Evolutionary conservation across 495 filamentous ascomycete species (phyloP), one percentile per base, ranked within the genome.

Genomic region (Pyronema omphalodes): DNA sequence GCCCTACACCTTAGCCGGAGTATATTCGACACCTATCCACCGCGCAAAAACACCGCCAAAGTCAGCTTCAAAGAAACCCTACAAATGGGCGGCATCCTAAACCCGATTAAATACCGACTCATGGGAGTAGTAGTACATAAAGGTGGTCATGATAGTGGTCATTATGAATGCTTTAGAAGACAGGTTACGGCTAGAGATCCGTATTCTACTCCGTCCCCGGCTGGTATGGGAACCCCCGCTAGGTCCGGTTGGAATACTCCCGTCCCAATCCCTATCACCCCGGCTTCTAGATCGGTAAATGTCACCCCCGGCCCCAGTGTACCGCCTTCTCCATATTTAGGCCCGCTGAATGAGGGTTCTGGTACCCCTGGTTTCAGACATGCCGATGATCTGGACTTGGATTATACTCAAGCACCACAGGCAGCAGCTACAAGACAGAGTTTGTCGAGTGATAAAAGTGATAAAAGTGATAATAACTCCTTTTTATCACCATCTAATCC

Each of bases 81-180:
- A 15, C 75, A 81, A 0, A 71, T 99, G 6, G 91, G 91, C 14
- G 80, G 86, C 1, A 73, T 96, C 14, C 68, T 93, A 15, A 76
- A 79, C 49, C 80, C 80, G 56, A 82, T 77, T 53, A 82, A 74
- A 58, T 99, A 93, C 71, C 86, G 81, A 60, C 74, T 99, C 3
- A 77, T 93, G 1, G 84, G 82, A 9, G 79, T 93, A 41, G 83
- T 99, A 47, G 91, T 84, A 29, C 91, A 99, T 64, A 94, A 93
- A 63, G 91, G 91, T 15, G 93, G 83, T 55, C 91, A 99, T 68
- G 80, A 94, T 60, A 93, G 86, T 55, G 91, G 91, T 1, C 91
- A 99, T 66, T 99, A 99, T 67, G 91, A 99, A 66, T 86, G 88
- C 1, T 96, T 96, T 68, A 76, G 91, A 33, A 77, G 91, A n/a